Base-by-base conservation (phyloP, 2,329 filamentous ascomycete species). In the Fusarium nanum region DNA sequence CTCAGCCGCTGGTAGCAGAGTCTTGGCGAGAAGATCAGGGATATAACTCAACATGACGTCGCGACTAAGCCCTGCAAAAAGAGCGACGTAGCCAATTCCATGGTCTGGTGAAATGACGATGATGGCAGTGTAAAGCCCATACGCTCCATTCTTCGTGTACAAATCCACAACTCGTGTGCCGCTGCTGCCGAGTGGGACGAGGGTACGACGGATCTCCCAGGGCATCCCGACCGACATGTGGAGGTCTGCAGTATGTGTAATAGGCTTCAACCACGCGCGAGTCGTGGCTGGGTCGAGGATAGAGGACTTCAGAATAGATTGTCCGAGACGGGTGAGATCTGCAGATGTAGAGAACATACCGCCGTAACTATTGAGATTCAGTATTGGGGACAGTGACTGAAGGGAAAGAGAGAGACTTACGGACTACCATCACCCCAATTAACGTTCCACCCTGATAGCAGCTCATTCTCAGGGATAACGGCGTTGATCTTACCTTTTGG, bases 201-300 rank as follows among this genome's bases (percentile, higher is more conserved):
- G 7, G 2, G n/a, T 65, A 5, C 63, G 63, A 2, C 54, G 37
- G 1, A 66, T 66, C 45, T 66, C 63, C 63, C 63, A 66, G 6
- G 63, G 61, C 63, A 66, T 66, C 2, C 63, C 63, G 6, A 66
- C 30, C 0, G 63, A 60, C 23, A 66, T 32, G 9, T n/a, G 13
- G 6, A 34, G 14, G 1, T 66, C 48, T 2, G 63, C 34, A 3
- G 63, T 66, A 13, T 66, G 62, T 2, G 55, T 6, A 3, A 55
- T 16, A 2, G 63, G 61, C 16, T 66, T 66, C 5, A 66, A 18
- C 63, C 63, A 66, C 1, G 61, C 30, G 13, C 63, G 61, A 1
- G 55, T 60, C 5, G 11, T 42, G 1, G 28, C 6, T 1, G 61
- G 30, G 3, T 30, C 30, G 3, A 66, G 25, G 11, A 66, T 32